Conservation (phyloP, 208 protist species). For the Trypanosoma grayi region DNA sequence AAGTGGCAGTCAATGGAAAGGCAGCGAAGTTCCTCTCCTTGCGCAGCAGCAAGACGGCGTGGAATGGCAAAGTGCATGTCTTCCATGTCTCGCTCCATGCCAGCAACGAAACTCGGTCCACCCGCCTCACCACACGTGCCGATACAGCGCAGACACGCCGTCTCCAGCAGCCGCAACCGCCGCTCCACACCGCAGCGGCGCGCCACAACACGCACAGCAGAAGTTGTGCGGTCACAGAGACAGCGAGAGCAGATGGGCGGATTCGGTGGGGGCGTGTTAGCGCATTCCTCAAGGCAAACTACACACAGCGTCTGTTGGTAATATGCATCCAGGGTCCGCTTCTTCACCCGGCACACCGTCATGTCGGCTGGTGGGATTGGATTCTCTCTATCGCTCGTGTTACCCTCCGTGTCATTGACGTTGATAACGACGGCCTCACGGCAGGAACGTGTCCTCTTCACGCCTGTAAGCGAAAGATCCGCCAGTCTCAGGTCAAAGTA, state of each 20-base stretch:
- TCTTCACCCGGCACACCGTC: not conserved
- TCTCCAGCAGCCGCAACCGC: slow-evolving; percentile 24
- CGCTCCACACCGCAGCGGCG: slow-evolving; percentile 16
- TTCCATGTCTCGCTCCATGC: slow-evolving; percentile 21
- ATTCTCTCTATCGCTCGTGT: not conserved
- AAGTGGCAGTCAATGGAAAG: slow-evolving; percentile 66
- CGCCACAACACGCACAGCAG: slow-evolving; percentile 4
- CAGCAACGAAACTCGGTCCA: slow-evolving; percentile 5
- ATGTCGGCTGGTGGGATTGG: not conserved
- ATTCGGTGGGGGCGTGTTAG: not conserved
- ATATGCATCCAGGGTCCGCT: slow-evolving; percentile 20
- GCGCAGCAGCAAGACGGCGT: slow-evolving; percentile 1
- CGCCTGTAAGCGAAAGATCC: not conserved
- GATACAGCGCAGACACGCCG: slow-evolving; percentile 25
- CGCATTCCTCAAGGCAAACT: slow-evolving; percentile 11
- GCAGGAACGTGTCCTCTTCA: not conserved
- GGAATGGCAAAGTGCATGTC: slow-evolving; percentile 30
- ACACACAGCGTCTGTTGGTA: slow-evolving; percentile 22
- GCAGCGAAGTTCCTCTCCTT: slow-evolving; percentile 27
- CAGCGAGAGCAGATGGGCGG: slow-evolving; percentile 22
- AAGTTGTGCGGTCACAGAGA: not conserved
- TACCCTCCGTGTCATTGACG: not conserved
- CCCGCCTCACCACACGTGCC: slow-evolving; percentile 18
- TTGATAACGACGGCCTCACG: slow-evolving; percentile 5
- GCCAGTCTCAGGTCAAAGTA: slow-evolving; percentile 19